Evolutionary conservation across 225 moss, liverwort and hornwort genomes (phyloP), one percentile per base, ranked within the genome.

Genomic region (Polytrichum commune): DNA sequence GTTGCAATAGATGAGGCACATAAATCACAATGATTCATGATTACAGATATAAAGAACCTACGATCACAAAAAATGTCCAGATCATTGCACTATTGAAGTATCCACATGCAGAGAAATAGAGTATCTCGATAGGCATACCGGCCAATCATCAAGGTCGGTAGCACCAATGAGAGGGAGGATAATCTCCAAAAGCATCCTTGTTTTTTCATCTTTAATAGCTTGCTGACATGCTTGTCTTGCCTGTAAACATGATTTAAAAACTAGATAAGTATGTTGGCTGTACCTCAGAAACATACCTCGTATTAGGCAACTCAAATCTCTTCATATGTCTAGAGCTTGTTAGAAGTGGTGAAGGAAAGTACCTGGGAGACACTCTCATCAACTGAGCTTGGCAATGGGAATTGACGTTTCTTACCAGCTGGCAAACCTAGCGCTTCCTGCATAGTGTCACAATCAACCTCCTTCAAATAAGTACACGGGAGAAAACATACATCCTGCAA

Each of bases 91-190:
- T 46, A 16, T 46, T 13, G 3, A 58, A 23, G 20, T n/a, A 24
- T 30, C n/a, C 58, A 58, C 20, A 24, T 58, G 58, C 22, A 58
- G 6, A 24, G 22, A 23, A 58, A 24, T 23, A 23, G 67, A 29
- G 61, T 57, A 35, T 25, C 66, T 38, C 53, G 55, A 54, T 57
- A 25, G 10, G 73, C 79, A 57, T 86, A 93, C 92, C 75, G 95
- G 95, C 92, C 95, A 95, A 76, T 95, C 95, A 85, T 95, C 95
- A 54, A 95, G 92, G 74, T 95, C 95, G 10, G 95, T 95, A 30
- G 95, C 95, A 61, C 95, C 95, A 63, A 89, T 95, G 55, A 95
- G 82, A 19, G 95, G 95, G 18, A 95, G 85, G 29, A 85, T 85
- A 53, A 92, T 76, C 78, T 95, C 95, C 72, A 95, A 67, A 77